Conservation (phyloP, 2,329 filamentous ascomycete genomes). For the Fusarium armeniacum region DNA sequence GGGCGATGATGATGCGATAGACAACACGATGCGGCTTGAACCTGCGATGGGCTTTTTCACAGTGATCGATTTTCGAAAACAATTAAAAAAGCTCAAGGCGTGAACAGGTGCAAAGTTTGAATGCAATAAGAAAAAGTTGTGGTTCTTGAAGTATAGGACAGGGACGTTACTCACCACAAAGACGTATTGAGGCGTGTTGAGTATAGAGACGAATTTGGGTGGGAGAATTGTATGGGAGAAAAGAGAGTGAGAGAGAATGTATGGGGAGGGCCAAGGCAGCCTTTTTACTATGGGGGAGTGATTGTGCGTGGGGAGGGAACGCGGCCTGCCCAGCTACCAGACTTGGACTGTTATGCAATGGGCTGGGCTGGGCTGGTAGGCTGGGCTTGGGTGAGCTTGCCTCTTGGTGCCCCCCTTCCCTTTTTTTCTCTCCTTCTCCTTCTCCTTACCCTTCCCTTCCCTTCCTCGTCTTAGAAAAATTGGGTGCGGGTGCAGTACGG, state of each 20-base stretch:
- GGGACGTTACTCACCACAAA: slow-evolving; percentile 66
- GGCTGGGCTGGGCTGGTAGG: slow-evolving; percentile 34
- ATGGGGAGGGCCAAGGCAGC: slow-evolving; percentile 67
- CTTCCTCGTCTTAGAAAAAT: slow-evolving; percentile 35
- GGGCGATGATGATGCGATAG: slow-evolving; percentile 41
- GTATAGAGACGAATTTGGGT: slow-evolving; percentile 63
- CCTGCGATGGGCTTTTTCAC: slow-evolving; percentile 42
- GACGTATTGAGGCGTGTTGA: slow-evolving; percentile 57
- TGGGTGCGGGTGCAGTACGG: slow-evolving; percentile 45
- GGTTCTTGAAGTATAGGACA: slow-evolving; percentile 34
- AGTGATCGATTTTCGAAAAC: slow-evolving; percentile 39
- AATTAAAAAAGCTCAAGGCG: slow-evolving; percentile 32
- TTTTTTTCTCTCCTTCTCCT: background rate
- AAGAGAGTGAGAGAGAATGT: slow-evolving; percentile 68
- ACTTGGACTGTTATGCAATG: slow-evolving; percentile 47
- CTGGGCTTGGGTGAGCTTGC: slow-evolving; percentile 37
- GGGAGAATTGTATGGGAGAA: slow-evolving; percentile 73
- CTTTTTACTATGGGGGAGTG: slow-evolving; percentile 76
- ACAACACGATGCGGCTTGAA: slow-evolving; percentile 37
- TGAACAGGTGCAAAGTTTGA: slow-evolving; percentile 34
- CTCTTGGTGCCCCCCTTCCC: slow-evolving; percentile 42
- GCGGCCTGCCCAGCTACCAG: slow-evolving; percentile 50
- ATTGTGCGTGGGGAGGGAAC: slow-evolving; percentile 63
- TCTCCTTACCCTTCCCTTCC: slow-evolving; percentile 21
- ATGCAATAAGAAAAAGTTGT: slow-evolving; percentile 54